Evolutionary conservation across 495 filamentous ascomycete genomes (phyloP).

Genomic region (Bacidia gigantensis): DNA sequence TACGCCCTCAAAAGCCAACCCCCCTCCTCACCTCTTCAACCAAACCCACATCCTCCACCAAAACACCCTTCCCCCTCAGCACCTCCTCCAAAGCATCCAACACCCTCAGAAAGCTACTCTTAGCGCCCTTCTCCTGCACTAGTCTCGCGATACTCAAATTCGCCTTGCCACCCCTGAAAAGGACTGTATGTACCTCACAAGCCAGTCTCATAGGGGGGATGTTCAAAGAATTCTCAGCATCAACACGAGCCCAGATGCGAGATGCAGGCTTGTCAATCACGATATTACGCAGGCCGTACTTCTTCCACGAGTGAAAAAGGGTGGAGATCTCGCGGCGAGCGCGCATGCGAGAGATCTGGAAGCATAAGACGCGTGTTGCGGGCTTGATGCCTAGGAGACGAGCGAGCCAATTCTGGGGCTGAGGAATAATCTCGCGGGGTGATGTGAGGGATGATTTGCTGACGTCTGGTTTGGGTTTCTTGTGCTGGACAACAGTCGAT

Average conservation of each 20-base stretch:
- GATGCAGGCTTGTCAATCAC: slow-evolving; percentile 58
- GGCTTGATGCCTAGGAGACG: slow-evolving; percentile 85
- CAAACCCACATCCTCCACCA: slow-evolving; percentile 44
- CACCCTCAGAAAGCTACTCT: slow-evolving; percentile 68
- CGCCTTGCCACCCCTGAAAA: slow-evolving; percentile 57
- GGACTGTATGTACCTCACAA: slow-evolving; percentile 68
- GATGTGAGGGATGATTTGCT: neutral
- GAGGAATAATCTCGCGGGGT: slow-evolving; percentile 29
- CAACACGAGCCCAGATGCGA: slow-evolving; percentile 64
- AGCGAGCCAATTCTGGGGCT: slow-evolving; percentile 67
- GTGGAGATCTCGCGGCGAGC: slow-evolving; percentile 60
- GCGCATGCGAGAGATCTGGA: slow-evolving; percentile 51
- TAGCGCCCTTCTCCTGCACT: slow-evolving; percentile 77
- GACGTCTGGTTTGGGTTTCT: neutral
- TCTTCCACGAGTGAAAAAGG: slow-evolving; percentile 63
- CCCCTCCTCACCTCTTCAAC: slow-evolving; percentile 13
- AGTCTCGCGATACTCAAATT: slow-evolving; percentile 68
- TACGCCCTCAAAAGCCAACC: slow-evolving; percentile 13
- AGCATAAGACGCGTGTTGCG: slow-evolving; percentile 54
- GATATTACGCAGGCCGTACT: slow-evolving; percentile 65
- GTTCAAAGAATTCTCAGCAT: slow-evolving; percentile 54
- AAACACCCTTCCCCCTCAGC: slow-evolving; percentile 42
- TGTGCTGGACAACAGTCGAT: neutral
- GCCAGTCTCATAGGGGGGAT: slow-evolving; percentile 70
- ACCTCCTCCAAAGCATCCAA: slow-evolving; percentile 56